Percentiles rank a stretch among this genome's conserved stretches.
Conservation (phyloP, 805 yeast genomes). For the Pachysolen tannophilus region DNA sequence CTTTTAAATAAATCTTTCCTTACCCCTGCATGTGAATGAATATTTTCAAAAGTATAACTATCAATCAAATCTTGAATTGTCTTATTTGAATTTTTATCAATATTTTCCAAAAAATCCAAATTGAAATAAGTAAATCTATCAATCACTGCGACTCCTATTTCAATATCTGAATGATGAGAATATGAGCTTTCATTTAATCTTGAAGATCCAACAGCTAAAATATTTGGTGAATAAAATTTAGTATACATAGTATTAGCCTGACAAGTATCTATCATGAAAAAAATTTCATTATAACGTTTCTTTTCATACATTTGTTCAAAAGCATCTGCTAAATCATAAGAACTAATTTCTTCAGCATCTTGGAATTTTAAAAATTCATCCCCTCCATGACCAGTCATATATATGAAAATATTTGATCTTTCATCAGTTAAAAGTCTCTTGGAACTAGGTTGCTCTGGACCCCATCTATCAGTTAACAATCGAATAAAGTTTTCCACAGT, state of each 20-base stretch:
- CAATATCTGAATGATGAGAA: conserved; percentile 92
- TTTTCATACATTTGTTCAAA: conserved; percentile 96
- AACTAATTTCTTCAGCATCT: conserved; percentile 95
- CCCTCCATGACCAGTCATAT: conserved; percentile 98
- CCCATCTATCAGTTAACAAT: conserved; percentile 91
- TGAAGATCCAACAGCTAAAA: conserved; percentile 88
- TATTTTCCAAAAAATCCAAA: conserved; percentile 74
- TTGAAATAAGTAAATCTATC: conserved; percentile 93
- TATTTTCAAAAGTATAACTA: conserved; percentile 73
- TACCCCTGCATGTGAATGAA: conserved; percentile 92
- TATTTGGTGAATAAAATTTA: conserved; percentile 84
- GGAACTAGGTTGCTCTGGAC: conserved; percentile 85
- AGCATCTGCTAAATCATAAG: conserved; percentile 95
- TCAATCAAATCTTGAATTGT: conserved; percentile 82
- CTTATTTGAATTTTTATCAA: conserved; percentile 63
- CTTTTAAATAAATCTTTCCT: conserved; percentile 71
- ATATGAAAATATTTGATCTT: conserved; percentile 86
- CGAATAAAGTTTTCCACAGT: conserved; percentile 96
- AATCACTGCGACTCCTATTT: conserved; percentile 95
- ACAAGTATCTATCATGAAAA: conserved; percentile 98
- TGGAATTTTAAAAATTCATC: conserved; percentile 95
- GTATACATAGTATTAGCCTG: conserved; percentile 98
- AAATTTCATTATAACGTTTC: conserved; percentile 88
- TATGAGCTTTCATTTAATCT: conserved; percentile 83
- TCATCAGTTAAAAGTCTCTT: conserved; percentile 90